Evolutionary conservation across 345 rosid species (phyloP).

Genomic region (Melaleuca alternifolia): DNA sequence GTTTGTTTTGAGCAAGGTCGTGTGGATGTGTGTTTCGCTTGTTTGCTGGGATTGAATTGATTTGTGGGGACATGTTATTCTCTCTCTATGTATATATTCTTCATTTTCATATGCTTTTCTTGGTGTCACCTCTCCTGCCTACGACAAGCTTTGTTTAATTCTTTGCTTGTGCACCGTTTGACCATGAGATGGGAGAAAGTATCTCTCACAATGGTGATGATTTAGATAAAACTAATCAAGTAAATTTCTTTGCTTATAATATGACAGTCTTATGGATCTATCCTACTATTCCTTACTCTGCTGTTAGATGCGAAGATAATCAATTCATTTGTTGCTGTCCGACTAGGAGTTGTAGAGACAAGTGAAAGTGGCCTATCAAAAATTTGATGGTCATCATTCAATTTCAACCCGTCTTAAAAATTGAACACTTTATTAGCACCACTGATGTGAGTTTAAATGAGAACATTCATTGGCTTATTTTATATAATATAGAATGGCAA

Average conservation of each 20-base stretch:
- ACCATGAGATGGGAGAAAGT: background rate
- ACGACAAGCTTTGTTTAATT: background rate
- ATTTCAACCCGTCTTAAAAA: no score
- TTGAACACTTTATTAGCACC: accelerated
- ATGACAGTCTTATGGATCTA: accelerated
- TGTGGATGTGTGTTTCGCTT: background rate
- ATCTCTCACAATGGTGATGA: background rate
- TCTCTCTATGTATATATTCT: background rate
- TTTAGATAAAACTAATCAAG: no score
- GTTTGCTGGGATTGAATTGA: background rate
- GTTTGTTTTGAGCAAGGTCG: background rate
- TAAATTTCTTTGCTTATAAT: no score
- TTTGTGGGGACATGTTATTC: accelerated
- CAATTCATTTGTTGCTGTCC: no score
- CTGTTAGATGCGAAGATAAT: no score
- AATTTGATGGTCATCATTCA: no score
- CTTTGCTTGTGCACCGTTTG: background rate
- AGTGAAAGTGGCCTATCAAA: no score
- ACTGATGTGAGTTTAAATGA: background rate
- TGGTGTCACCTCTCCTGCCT: accelerated
- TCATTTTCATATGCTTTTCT: background rate
- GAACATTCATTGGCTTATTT: no score
- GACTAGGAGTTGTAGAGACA: no score
- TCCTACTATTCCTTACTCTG: no score
- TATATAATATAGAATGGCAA: no score